Evolutionary conservation across 2,329 filamentous ascomycete species (phyloP), one percentile per base, ranked within the genome.

Genomic region (Rhinocladiella similis): DNA sequence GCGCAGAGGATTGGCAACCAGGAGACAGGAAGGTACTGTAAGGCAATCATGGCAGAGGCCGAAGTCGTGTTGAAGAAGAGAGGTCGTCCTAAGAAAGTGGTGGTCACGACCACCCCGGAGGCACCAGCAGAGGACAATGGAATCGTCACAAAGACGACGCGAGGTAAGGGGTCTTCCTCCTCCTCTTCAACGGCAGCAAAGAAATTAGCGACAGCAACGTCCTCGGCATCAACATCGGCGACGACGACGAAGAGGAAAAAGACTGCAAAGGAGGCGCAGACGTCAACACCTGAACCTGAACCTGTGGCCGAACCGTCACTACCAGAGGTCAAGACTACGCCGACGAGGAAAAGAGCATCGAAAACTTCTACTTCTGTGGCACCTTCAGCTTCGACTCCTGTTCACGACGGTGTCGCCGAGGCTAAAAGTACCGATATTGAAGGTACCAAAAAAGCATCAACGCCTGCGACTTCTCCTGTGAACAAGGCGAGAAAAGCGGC

Each of bases 1-100:
- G 25, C n/a, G n/a, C n/a, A 27, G 4, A 7, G 25, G 25, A 27
- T 7, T 27, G 25, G 25, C 25, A 7, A 27, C 25, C 7, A 4
- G 25, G 25, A 27, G 25, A 27, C n/a, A n/a, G n/a, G n/a, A n/a
- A n/a, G n/a, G n/a, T n/a, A n/a, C n/a, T n/a, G n/a, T n/a, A 50
- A 29, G 16, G 27, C 3, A n/a, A 59, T 46, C 46, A 57, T 50
- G 5, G 53, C 56, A 18, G 59, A 62, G 54, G 47, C 39, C n/a
- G 41, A 25, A 10, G 16, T 48, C 3, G 29, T 33, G 29, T 4
- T 33, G 3, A 62, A 59, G 56, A 62, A 57, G 54, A 38, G 59
- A 52, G 59, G 59, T 22, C 56, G 59, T 6, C 59, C 54, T 2
- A 62, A 62, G 47, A 62, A 62, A 20, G 56, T 42, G 6, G 45